These are phyloP conservation scores for Sporothrix brunneoviolacea DNA, from an alignment of 2,329 filamentous ascomycete genomes.

Conservation along the genomic window DNA sequence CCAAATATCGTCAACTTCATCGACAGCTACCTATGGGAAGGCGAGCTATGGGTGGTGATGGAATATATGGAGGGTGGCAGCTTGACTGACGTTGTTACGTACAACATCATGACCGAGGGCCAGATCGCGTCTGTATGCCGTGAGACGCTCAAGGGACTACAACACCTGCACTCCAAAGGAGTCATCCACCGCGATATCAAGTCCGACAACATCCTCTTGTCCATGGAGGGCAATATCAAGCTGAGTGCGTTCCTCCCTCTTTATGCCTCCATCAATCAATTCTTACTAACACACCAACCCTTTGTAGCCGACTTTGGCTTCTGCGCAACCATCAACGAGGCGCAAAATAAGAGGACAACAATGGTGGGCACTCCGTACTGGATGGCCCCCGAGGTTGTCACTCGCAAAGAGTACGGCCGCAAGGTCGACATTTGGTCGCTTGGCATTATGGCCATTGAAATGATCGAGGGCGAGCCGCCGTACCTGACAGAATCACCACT, in stretches of 20 bases:
- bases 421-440: constrained; percentile 99
- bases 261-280: background rate
- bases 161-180: constrained; percentile 94
- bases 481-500: constrained; percentile 94
- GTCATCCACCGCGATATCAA: constrained; percentile 99
- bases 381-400: constrained; percentile 99
- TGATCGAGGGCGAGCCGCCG: constrained; percentile 97
- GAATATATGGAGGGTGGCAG: constrained; percentile 99
- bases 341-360: constrained; percentile 93
- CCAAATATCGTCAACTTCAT: constrained; percentile 99
- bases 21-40: constrained; percentile 84
- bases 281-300: too few relatives aligned
- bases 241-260: constrained; percentile 60
- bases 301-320: constrained; percentile 99
- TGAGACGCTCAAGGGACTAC: constrained; percentile 84
- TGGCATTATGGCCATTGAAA: constrained; percentile 99
- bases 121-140: constrained; percentile 95
- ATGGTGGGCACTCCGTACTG: constrained; percentile 99
- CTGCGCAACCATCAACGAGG: constrained; percentile 96
- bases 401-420: constrained; percentile 91
- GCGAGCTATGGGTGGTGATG: constrained; percentile 98
- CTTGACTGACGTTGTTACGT: constrained; percentile 95
- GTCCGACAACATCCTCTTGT: constrained; percentile 94
- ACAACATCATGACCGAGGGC: constrained; percentile 97
- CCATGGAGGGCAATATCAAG: constrained; percentile 93